A percentile compares a stretch with the other conserved stretches of the same genome.
These are phyloP conservation scores for Blastobotrys arbuscula DNA, from an alignment of 1,139 yeast genomes.

Conservation along the genomic window DNA sequence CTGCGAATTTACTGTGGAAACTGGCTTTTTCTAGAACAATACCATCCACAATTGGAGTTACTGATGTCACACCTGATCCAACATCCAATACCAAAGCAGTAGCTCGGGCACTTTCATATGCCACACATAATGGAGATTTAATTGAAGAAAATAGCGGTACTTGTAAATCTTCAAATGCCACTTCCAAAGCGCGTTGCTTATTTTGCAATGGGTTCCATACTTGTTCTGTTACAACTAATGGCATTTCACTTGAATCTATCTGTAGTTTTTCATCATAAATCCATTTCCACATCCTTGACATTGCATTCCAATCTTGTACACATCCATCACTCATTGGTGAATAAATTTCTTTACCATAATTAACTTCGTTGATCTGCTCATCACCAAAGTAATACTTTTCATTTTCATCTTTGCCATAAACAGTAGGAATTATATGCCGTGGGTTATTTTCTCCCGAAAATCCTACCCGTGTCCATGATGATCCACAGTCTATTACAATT, in stretches of 20 bases:
- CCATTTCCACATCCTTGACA: constrained; percentile 36
- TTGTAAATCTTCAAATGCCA: constrained; percentile 63
- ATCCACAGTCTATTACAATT: constrained; percentile 89
- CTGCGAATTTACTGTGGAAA: constrained; percentile 37
- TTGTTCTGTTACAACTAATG: constrained; percentile 75
- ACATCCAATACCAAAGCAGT: constrained; percentile 37
- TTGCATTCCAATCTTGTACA: constrained; percentile 44
- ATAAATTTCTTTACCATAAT: constrained; percentile 34
- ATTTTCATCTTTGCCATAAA: constrained; percentile 30
- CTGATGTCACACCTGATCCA: constrained; percentile 46
- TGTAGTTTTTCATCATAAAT: constrained; percentile 40
- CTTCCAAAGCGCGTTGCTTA: constrained; percentile 68
- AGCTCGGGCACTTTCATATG: constrained; percentile 39
- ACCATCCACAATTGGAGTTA: constrained; percentile 93
- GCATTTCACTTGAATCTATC: constrained; percentile 61
- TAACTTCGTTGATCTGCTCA: constrained; percentile 31
- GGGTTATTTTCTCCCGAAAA: constrained; percentile 93
- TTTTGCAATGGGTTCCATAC: constrained; percentile 75
- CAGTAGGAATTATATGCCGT: constrained; percentile 64
- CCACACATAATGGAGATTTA: constrained; percentile 80
- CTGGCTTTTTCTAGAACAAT: constrained; percentile 32
- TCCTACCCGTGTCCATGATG: constrained; percentile 78
- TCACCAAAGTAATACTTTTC: constrained; percentile 31
- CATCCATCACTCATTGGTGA: constrained; percentile 39
- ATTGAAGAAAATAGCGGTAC: constrained; percentile 86